These are phyloP conservation scores for Coemansia sp. DNA, from an alignment of 192 early-diverging fungal species.

Conservation along the genomic window DNA sequence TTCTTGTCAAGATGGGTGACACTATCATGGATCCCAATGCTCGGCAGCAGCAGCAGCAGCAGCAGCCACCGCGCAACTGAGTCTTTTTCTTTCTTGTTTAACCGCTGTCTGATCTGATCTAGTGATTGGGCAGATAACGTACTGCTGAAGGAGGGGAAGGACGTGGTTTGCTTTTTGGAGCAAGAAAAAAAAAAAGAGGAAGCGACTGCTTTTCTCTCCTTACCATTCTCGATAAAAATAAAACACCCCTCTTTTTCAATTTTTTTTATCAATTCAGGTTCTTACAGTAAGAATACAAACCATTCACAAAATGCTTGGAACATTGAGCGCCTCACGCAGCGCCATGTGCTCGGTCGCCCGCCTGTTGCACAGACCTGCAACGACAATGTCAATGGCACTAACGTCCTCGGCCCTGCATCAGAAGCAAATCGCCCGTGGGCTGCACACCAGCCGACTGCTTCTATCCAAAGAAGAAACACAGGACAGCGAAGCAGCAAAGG, in stretches of 20 bases:
- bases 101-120: background rate
- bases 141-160: too few relatives aligned
- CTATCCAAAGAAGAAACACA: background rate
- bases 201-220: background rate
- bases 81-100: background rate
- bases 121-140: background rate
- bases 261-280: background rate
- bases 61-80: constrained; percentile 2
- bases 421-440: background rate
- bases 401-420: too few relatives aligned
- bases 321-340: background rate
- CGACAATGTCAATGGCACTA: background rate
- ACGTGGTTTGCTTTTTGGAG: too few relatives aligned
- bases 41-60: constrained; percentile 32
- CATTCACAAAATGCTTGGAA: background rate
- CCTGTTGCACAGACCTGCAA: background rate
- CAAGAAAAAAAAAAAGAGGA: background rate
- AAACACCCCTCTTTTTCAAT: background rate
- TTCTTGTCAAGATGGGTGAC: constrained; percentile 32
- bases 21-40: constrained; percentile 29
- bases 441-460: background rate
- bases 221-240: background rate
- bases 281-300: background rate
- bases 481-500: background rate
- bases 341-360: background rate